These are phyloP conservation scores for Suillus brevipes DNA, from an alignment of 768 basidiomycete genomes.

Conservation along the genomic window DNA sequence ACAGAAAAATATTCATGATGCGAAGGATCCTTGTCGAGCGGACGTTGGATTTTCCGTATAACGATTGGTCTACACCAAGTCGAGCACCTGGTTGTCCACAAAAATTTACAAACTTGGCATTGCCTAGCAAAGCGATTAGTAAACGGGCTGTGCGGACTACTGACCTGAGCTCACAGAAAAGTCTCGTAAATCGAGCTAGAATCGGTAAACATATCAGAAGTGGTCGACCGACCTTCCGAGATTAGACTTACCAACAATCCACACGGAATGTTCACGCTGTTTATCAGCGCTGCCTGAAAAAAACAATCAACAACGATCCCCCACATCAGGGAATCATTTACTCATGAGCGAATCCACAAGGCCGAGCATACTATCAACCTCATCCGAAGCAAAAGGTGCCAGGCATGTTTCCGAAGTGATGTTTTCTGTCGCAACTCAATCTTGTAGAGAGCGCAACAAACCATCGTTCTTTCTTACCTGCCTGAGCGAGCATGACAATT, in stretches of 20 bases:
- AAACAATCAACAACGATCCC: not conserved
- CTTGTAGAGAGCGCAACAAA: not conserved
- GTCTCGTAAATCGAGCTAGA: slow-evolving; percentile 10
- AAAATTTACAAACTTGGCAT: slow-evolving; percentile 35
- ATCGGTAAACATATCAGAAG: not conserved
- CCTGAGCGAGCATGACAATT: slow-evolving; percentile 5
- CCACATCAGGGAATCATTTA: not conserved
- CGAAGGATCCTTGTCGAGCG: slow-evolving; percentile 14
- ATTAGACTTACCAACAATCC: not conserved
- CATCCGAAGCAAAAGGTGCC: slow-evolving; percentile 6
- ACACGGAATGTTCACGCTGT: not conserved
- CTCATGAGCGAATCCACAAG: slow-evolving; percentile 5
- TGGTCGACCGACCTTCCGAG: not conserved
- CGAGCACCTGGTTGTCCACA: slow-evolving; percentile 39
- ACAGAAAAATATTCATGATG: slow-evolving; percentile 38
- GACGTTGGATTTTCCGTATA: slow-evolving; percentile 13
- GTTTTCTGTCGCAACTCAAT: slow-evolving; percentile 1
- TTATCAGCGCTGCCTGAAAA: not conserved
- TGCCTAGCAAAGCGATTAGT: slow-evolving; percentile 13
- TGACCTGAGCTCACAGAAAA: slow-evolving; percentile 5
- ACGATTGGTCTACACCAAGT: slow-evolving; percentile 28
- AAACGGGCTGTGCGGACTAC: not conserved
- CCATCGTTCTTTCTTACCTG: not conserved
- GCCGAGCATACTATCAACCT: slow-evolving; percentile 8
- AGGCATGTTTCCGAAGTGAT: slow-evolving; percentile 10